Evolutionary conservation across 1,284 basidiomycete species (phyloP).

Genomic region (Puccinia brachypodii): DNA sequence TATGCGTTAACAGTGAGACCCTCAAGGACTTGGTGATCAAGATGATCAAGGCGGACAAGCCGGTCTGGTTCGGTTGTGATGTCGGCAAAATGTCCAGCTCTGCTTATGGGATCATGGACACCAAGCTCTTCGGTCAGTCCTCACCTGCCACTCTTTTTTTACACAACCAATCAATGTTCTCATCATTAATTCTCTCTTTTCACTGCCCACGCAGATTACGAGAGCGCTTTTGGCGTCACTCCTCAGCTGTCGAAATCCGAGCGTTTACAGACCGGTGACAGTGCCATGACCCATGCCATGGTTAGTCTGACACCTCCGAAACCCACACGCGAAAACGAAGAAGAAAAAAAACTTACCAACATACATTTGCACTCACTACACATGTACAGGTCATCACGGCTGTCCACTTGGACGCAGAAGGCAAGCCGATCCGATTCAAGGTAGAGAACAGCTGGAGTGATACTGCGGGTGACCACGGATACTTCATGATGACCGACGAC

Average conservation of each 20-base stretch:
- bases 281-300: slow-evolving; percentile 83
- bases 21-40: slow-evolving; percentile 49
- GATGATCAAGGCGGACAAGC: slow-evolving; percentile 81
- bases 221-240: slow-evolving; percentile 62
- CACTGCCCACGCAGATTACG: slow-evolving; percentile 16
- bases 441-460: slow-evolving; percentile 95
- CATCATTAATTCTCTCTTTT: neutral
- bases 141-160: neutral
- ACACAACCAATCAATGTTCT: neutral
- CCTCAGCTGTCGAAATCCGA: slow-evolving; percentile 75
- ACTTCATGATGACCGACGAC: slow-evolving; percentile 70
- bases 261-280: slow-evolving; percentile 76
- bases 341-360: neutral
- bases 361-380: slow-evolving; percentile 50
- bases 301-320: slow-evolving; percentile 48
- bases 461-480: slow-evolving; percentile 77
- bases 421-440: slow-evolving; percentile 80
- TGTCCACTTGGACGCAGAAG: slow-evolving; percentile 76
- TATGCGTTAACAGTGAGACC: neutral
- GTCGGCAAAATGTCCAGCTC: slow-evolving; percentile 58
- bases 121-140: slow-evolving; percentile 67
- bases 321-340: neutral
- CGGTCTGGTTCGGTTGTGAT: slow-evolving; percentile 78
- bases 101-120: slow-evolving; percentile 77
- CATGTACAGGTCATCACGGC: slow-evolving; percentile 77